phyloP scores from a whole-genome alignment of 257 asterid genomes.

The Misopates orontium region DNA sequence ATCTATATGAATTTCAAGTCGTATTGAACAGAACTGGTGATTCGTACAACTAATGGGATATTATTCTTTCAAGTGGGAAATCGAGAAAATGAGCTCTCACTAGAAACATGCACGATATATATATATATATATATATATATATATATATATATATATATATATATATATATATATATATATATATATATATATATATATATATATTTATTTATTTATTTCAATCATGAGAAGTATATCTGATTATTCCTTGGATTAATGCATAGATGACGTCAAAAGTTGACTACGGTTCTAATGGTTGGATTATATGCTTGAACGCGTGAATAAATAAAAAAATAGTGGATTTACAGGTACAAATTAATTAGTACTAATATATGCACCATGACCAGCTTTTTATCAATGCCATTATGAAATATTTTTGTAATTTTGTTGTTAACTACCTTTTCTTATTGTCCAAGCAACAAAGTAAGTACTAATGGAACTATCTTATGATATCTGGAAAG shows the following conservation, averaged over 20 bases:
- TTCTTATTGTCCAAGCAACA: constrained; percentile 17
- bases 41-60: no score
- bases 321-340: neutral
- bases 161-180: no score
- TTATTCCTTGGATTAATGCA: neutral
- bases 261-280: neutral
- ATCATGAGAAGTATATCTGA: no score
- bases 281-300: neutral
- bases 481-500: constrained; percentile 6
- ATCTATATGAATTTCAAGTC: no score
- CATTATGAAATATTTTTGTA: neutral
- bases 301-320: neutral
- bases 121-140: no score
- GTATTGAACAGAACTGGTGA: no score
- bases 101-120: neutral
- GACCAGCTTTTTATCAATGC: neutral
- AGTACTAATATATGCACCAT: neutral
- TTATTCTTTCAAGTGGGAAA: neutral
- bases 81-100: neutral
- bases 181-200: no score
- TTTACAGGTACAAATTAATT: neutral
- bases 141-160: no score
- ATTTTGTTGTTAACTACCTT: neutral
- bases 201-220: no score
- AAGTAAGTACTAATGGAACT: constrained; percentile 1